Conservation (phyloP, 495 filamentous ascomycete species). For the Echria macrotheca region DNA sequence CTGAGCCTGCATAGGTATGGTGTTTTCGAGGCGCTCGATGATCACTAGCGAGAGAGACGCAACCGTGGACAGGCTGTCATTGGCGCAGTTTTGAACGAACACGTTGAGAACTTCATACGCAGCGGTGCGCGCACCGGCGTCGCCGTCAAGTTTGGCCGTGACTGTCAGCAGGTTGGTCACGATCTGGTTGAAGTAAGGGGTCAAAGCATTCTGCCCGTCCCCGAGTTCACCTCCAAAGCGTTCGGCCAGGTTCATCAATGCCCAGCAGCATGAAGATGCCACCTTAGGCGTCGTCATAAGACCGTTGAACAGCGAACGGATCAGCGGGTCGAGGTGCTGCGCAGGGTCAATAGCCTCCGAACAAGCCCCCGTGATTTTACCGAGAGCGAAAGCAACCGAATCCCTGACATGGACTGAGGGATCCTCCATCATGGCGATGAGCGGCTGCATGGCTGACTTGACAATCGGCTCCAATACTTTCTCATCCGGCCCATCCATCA, state of each 20-base stretch:
- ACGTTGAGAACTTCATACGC: slow-evolving; percentile 97
- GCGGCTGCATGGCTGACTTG: slow-evolving; percentile 84
- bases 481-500: slow-evolving; percentile 96
- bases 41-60: slow-evolving; percentile 77
- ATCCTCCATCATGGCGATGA: slow-evolving; percentile 96
- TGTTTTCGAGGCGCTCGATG: slow-evolving; percentile 83
- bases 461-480: slow-evolving; percentile 82
- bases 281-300: slow-evolving; percentile 91
- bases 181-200: slow-evolving; percentile 88
- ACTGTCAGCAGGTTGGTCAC: slow-evolving; percentile 77
- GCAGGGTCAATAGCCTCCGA: slow-evolving; percentile 80
- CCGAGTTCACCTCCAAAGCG: slow-evolving; percentile 80
- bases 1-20: slow-evolving; percentile 83
- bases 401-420: slow-evolving; percentile 83
- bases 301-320: slow-evolving; percentile 83
- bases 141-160: slow-evolving; percentile 76
- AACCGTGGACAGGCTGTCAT: slow-evolving; percentile 74
- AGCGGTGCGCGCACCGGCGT: slow-evolving; percentile 90
- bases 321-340: slow-evolving; percentile 74
- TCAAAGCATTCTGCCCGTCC: slow-evolving; percentile 73
- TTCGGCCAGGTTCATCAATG: slow-evolving; percentile 96
- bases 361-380: slow-evolving; percentile 88
- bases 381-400: slow-evolving; percentile 94
- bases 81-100: slow-evolving; percentile 84
- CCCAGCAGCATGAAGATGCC: slow-evolving; percentile 97